Evolutionary conservation across 306 rosid genomes (phyloP), one percentile per base, ranked within the genome.

Genomic region (Cucurbita moschata): DNA sequence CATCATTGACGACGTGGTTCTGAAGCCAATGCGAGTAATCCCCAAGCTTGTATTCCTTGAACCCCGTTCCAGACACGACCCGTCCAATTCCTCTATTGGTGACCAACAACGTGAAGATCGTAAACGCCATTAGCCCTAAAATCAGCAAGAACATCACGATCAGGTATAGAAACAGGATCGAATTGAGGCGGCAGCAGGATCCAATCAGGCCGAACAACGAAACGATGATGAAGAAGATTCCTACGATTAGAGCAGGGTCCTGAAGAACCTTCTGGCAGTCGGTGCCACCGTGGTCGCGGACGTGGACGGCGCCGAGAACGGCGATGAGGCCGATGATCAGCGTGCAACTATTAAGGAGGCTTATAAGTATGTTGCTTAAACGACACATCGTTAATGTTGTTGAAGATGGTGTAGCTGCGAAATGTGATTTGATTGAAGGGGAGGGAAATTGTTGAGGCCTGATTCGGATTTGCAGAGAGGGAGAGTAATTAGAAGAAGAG

Each of bases 1-100:
- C 26, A 12, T 80, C 75, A 3, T 86, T 87, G 2, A 83, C 83
- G 0, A 93, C 97, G 8, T 88, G 86, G 0, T 52, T 83, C 78
- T 93, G 97, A 23, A 90, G 55, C 97, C 94, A 90, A 49, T 90
- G 89, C 0, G 96, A 83, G 87, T 86, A 93, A 74, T 90, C 96
- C 0, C 74, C 75, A 0, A 87, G 80, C 14, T 76, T 77, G 59
- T 86, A 87, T 77, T 86, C 92, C 56, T 84, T 85, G 23, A 79
- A 79, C 0, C 89, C 89, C 39, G 81, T 80, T 8, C 86, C 86
- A 3, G 97, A 86, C 0, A 90, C 56, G 1, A 76, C 83, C 63
- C 79, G 79, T 3, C 86, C 97, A 0, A 87, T 58, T 7, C 85
- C 84, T 55, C 64, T 81, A 79, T 89, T 87, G 4, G 97, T 88